Evolutionary conservation across 768 basidiomycete species (phyloP), one percentile per base, ranked within the genome.

Genomic region (Boletus sp.): DNA sequence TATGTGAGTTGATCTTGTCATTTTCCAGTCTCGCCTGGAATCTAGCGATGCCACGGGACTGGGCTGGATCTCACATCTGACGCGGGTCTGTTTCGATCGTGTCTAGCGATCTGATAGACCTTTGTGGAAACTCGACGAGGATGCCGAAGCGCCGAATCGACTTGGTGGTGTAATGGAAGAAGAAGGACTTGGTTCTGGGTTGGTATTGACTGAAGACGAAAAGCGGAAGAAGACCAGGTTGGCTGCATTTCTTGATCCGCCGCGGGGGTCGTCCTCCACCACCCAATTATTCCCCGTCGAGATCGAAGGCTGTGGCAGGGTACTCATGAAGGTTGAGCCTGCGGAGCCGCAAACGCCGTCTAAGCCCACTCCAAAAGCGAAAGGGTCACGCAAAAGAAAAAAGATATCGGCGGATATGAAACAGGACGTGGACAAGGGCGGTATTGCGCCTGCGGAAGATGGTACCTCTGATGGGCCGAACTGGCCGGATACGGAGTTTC

Each of bases 401-500:
- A 74, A 69, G 51, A 73, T 77, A 21, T 58, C 53, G 39, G 59
- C 43, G 37, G 67, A 70, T 14, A 44, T 47, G 57, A 65, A 54
- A 42, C 60, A 44, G 32, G 64, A 62, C n/a, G 38, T 43, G 23
- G 58, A 59, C 29, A 45, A 30, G 34, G 55, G 55, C 5, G 53
- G 44, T 19, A 40, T 53, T 42, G 50, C 59, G 44, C 62, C 58
- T 39, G 51, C 58, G 47, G 61, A 65, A 19, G 76, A 76, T 35
- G 70, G 70, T n/a, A 58, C 64, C 5, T 45, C 65, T 2, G 78
- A 80, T 34, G 79, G 71, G 50, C 87, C 88, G 10, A 85, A 88
- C 64, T 92, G 90, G 90, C 85, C 85, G 7, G 90, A 93, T 62
- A 59, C 75, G 8, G 83, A 83, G 69, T 91, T 90, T 63, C 90